A percentile compares a stretch with the other conserved stretches of the same genome.
phyloP scores from a whole-genome alignment of 1,284 basidiomycete species.

The Crepidotus sp. region DNA sequence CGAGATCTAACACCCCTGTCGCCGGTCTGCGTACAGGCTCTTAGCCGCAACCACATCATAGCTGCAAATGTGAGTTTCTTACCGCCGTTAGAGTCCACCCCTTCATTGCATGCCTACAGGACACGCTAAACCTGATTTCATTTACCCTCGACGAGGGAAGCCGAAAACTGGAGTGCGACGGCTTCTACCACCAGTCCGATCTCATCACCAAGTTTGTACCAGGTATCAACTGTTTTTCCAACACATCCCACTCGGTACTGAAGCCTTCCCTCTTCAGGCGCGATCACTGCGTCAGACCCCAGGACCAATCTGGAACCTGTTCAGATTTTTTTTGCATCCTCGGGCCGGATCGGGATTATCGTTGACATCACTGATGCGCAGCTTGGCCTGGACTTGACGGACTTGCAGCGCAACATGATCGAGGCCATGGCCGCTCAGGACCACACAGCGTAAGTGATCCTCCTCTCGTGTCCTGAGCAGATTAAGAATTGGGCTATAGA shows the following conservation, averaged over 20 bases:
- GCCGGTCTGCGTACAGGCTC: constrained; percentile 52
- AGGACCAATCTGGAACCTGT: constrained; percentile 41
- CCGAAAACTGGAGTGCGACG: constrained; percentile 46
- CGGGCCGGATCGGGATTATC: constrained; percentile 77
- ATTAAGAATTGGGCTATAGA: constrained; percentile 27
- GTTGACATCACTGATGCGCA: constrained; percentile 49
- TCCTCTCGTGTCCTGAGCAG: background rate
- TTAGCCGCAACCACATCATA: constrained; percentile 51
- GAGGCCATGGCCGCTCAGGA: background rate
- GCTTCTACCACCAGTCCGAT: constrained; percentile 62
- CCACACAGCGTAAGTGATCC: constrained; percentile 52
- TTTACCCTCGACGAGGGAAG: constrained; percentile 41
- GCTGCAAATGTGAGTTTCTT: constrained; percentile 62
- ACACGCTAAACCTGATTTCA: constrained; percentile 69
- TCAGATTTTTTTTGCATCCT: constrained; percentile 71
- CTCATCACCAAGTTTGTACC: constrained; percentile 60
- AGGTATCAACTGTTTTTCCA: constrained; percentile 30
- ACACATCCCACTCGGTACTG: background rate
- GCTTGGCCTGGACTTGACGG: constrained; percentile 58
- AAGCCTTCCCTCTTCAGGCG: constrained; percentile 27
- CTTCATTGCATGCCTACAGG: constrained; percentile 29
- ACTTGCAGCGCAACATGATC: constrained; percentile 71
- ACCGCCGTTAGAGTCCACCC: background rate
- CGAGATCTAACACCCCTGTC: constrained; percentile 74
- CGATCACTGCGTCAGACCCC: constrained; percentile 30